Evolutionary conservation across 164 flowering plant genomes (phyloP).

Genomic region (Vitis riparia): DNA sequence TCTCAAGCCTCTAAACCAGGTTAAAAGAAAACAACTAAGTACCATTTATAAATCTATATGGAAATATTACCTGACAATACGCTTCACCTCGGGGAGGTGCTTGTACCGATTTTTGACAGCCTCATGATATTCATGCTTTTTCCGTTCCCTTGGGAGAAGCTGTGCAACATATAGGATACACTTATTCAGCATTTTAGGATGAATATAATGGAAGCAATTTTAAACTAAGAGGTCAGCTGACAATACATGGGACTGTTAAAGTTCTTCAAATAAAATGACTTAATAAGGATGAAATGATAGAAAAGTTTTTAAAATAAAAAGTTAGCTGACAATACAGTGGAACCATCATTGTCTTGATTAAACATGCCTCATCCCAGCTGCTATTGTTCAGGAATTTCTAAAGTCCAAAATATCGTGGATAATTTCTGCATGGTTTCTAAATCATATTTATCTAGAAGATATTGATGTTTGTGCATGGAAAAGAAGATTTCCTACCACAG

Average conservation of each 20-base stretch:
- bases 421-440: too few species aligned
- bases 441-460: too few species aligned
- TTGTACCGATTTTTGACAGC: conserved; percentile 86
- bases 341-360: too few species aligned
- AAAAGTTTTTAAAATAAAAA: too few species aligned
- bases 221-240: neutral
- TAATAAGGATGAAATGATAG: too few species aligned
- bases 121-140: conserved; percentile 72
- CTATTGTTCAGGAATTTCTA: neutral
- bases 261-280: too few species aligned
- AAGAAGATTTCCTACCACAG: neutral
- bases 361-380: too few species aligned
- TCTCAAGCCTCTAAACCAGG: too few species aligned
- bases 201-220: neutral
- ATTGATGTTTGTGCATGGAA: too few species aligned
- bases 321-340: too few species aligned
- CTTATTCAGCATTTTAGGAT: neutral
- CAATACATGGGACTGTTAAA: neutral
- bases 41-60: neutral
- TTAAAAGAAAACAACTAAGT: too few species aligned
- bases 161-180: conserved; percentile 24
- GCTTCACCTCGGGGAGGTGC: conserved; percentile 88
- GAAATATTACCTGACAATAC: conserved; percentile 65
- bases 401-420: neutral
- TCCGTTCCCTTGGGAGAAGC: conserved; percentile 89